Evolutionary conservation across 208 protist species (phyloP).

Genomic region (Leishmania tropica): DNA sequence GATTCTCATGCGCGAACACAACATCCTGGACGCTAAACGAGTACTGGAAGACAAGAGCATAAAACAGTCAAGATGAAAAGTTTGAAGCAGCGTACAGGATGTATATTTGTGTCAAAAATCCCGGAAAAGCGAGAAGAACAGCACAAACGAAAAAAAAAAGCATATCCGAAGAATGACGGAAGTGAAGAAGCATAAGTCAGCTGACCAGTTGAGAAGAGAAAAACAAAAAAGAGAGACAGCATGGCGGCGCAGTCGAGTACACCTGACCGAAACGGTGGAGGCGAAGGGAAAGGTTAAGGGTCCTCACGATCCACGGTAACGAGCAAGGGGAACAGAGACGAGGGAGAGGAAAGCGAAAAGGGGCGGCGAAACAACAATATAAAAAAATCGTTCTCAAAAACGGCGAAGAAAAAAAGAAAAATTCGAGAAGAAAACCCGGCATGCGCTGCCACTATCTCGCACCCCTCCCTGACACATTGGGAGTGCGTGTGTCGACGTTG

Average conservation of each 20-base stretch:
- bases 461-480: not conserved
- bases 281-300: not conserved
- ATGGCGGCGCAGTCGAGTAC: not conserved
- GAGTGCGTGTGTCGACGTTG: not conserved
- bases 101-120: not conserved
- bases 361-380: not conserved
- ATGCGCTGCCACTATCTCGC: not conserved
- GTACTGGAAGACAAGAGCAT: not conserved
- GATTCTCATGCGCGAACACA: not conserved
- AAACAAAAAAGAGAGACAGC: not conserved
- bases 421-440: not conserved
- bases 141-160: not conserved
- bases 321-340: too few species aligned
- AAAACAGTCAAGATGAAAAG: not conserved
- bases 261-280: not conserved
- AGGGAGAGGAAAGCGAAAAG: not conserved
- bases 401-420: not conserved
- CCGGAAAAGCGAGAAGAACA: not conserved
- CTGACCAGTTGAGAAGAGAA: not conserved
- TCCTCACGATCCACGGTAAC: not conserved
- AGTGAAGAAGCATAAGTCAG: not conserved
- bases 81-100: not conserved
- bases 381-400: not conserved
- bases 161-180: not conserved
- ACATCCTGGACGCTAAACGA: not conserved